Base-by-base conservation (phyloP, 257 asterid species). In the Petunia axillaris region DNA sequence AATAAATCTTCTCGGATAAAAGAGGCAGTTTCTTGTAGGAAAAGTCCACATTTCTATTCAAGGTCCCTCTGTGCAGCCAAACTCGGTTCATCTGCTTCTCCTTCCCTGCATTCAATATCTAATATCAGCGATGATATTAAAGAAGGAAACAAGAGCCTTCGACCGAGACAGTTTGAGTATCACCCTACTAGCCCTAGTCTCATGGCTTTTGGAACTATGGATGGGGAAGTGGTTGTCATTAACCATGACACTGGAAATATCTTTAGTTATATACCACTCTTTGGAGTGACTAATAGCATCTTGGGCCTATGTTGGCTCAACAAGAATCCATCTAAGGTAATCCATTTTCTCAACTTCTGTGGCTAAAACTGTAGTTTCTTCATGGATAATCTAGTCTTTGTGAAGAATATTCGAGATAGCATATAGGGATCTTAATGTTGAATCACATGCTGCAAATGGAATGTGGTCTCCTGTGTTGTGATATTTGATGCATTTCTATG, bases 91-190 rank as follows among this genome's bases (percentile, higher is more conserved):
- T 81, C 90, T 4, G 75, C 54, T 77, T 71, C 78, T 80, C 95
- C 94, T 16, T 65, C 78, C 80, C 13, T 85, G 57, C 82, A 50
- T 65, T 83, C 88, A 5, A 62, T 90, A 76, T 86, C 91, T 67
- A 83, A 86, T 59, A 65, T 68, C 35, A 63, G 76, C 55, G 44
- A 68, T 79, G 64, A 15, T 36, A 10, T 43, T 5, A 73, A 66
- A 80, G 87, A 83, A 58, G 87, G 36, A 9, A 86, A 81, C 48
- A 83, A 80, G 82, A 89, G 85, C 71, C 84, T 90, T 55, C 89
- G 95, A 3, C 96, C 98, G 0, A 88, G 97, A 88, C 98, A 94
- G 82, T 92, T 94, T 78, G 98, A 94, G 88, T 94, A 91, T 83
- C 95, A 94, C 44, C 97, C 97, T 1, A 86, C 87, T n/a, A 93